Evolutionary conservation across 2,329 filamentous ascomycete genomes (phyloP).

Genomic region (Diplocarpon mali): DNA sequence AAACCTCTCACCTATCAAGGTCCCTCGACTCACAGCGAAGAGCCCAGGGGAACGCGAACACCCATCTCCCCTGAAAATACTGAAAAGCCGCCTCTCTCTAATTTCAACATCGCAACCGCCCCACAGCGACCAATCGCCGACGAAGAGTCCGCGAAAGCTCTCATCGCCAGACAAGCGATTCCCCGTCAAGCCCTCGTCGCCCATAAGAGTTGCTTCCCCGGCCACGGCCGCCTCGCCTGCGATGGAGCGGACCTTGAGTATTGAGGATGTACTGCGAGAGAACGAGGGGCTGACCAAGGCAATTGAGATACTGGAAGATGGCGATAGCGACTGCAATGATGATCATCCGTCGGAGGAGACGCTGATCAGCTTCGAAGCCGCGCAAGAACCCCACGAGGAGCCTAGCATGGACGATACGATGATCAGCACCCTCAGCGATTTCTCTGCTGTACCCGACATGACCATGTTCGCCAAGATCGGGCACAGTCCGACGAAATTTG

Average conservation of each 20-base stretch:
- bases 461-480: slow-evolving; percentile 69
- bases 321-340: slow-evolving; percentile 23
- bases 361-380: slow-evolving; percentile 21
- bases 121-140: slow-evolving; percentile 11
- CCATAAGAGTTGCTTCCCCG: slow-evolving; percentile 5
- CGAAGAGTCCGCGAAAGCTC: slow-evolving; percentile 35
- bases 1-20: slow-evolving; percentile 24
- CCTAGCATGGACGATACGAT: slow-evolving; percentile 29
- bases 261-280: slow-evolving; percentile 43
- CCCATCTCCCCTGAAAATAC: slow-evolving; percentile 21
- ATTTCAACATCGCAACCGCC: slow-evolving; percentile 13
- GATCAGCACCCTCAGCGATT: slow-evolving; percentile 52
- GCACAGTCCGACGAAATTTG: slow-evolving; percentile 48
- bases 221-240: slow-evolving; percentile 13
- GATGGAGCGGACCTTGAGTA: slow-evolving; percentile 17
- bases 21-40: slow-evolving; percentile 15
- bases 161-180: slow-evolving; percentile 46
- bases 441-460: slow-evolving; percentile 82
- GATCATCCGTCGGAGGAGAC: slow-evolving; percentile 23
- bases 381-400: slow-evolving; percentile 27
- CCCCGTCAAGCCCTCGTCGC: slow-evolving; percentile 41
- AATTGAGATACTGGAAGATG: slow-evolving; percentile 52
- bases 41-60: slow-evolving; percentile 20
- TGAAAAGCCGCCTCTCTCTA: slow-evolving; percentile 23
- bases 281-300: slow-evolving; percentile 47